Conservation (phyloP, 1,139 yeast genomes). For the Scheffersomyces lignicola region DNA sequence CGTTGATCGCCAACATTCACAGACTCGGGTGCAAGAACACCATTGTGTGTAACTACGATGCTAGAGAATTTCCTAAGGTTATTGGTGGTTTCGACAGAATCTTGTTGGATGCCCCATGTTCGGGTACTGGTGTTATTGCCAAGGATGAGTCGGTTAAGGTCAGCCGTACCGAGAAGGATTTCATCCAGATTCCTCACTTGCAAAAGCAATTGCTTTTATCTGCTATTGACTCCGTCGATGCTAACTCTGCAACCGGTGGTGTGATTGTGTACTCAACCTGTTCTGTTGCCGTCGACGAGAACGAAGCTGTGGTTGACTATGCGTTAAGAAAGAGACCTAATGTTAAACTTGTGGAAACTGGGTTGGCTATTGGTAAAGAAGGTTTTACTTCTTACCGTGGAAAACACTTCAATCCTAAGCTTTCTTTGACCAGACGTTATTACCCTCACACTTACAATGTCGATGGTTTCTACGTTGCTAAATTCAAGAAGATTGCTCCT, state of each 20-base stretch:
- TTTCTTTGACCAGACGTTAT: conserved; percentile 86
- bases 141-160: conserved; percentile 96
- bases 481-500: conserved; percentile 87
- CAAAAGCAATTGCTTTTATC: conserved; percentile 91
- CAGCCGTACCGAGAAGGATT: conserved; percentile 93
- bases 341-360: conserved; percentile 90
- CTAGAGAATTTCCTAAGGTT: conserved; percentile 96
- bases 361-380: conserved; percentile 92
- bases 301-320: conserved; percentile 98
- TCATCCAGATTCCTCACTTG: conserved; percentile 92
- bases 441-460: conserved; percentile 98
- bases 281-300: conserved; percentile 97
- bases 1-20: conserved; percentile 95
- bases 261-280: conserved; percentile 96
- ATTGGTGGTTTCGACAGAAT: conserved; percentile 98
- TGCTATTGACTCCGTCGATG: conserved; percentile 97
- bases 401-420: conserved; percentile 76
- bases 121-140: conserved; percentile 99
- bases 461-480: conserved; percentile 97
- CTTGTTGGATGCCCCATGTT: conserved; percentile 96
- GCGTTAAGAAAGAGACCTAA: conserved; percentile 96
- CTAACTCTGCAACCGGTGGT: conserved; percentile 89
- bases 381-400: conserved; percentile 95
- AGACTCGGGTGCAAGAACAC: conserved; percentile 96
- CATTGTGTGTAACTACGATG: conserved; percentile 96